These are phyloP conservation scores for Cardamine occulta DNA, from an alignment of 345 rosid species.

Conservation along the genomic window DNA sequence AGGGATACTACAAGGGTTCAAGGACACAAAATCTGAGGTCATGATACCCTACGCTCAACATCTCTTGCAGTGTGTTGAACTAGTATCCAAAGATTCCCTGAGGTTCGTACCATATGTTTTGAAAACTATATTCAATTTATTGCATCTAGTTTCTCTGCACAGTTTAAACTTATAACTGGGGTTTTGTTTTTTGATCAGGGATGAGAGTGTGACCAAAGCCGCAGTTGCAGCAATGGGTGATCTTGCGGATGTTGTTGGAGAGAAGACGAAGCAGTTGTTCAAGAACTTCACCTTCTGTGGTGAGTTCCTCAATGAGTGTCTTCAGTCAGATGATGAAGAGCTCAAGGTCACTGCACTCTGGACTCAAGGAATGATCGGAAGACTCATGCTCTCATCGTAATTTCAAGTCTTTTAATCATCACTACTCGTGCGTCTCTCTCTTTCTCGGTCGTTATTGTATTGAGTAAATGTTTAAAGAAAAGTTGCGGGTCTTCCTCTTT, in stretches of 20 bases:
- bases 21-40: slow-evolving; percentile 72
- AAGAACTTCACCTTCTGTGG: slow-evolving; percentile 60
- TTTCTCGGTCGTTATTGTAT: slow-evolving; percentile 28
- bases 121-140: no score
- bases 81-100: slow-evolving; percentile 68
- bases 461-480: slow-evolving; percentile 27
- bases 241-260: slow-evolving; percentile 86
- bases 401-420: neutral
- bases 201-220: slow-evolving; percentile 84
- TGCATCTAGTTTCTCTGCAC: no score
- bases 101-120: slow-evolving; percentile 46
- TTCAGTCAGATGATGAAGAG: slow-evolving; percentile 79
- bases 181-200: slow-evolving; percentile 50
- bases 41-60: slow-evolving; percentile 86
- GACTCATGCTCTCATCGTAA: slow-evolving; percentile 58
- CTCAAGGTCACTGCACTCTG: slow-evolving; percentile 85
- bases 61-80: slow-evolving; percentile 78
- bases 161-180: neutral
- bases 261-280: slow-evolving; percentile 67
- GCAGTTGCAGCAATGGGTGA: slow-evolving; percentile 95
- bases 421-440: slow-evolving; percentile 2
- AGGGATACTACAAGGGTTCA: slow-evolving; percentile 93
- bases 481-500: slow-evolving; percentile 36
- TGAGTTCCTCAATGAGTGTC: slow-evolving; percentile 75
- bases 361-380: slow-evolving; percentile 88